Evolutionary conservation across 2,329 filamentous ascomycete species (phyloP).

Genomic region (Fusarium burgessii): DNA sequence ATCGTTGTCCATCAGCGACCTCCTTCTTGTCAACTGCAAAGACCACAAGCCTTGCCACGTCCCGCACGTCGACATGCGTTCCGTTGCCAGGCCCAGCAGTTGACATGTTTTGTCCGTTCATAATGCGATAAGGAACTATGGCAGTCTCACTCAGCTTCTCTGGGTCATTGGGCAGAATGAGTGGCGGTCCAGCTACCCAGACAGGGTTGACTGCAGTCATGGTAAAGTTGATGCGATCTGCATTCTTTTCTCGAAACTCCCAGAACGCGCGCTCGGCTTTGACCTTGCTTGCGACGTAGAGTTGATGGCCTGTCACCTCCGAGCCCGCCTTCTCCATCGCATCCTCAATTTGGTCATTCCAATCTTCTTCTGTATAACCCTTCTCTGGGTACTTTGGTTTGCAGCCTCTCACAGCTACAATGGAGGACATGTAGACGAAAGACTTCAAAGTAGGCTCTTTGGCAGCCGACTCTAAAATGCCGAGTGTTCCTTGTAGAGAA

Average conservation of each 20-base stretch:
- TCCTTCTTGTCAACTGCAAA: slow-evolving; percentile 9
- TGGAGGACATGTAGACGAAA: slow-evolving; percentile 17
- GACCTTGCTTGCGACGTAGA: slow-evolving; percentile 20
- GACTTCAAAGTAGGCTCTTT: background rate
- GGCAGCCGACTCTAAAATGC: background rate
- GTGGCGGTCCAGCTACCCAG: slow-evolving; percentile 14
- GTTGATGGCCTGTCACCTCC: slow-evolving; percentile 9
- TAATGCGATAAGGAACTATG: slow-evolving; percentile 15
- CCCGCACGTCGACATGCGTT: slow-evolving; percentile 23
- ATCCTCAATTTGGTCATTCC: slow-evolving; percentile 23
- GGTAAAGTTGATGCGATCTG: background rate
- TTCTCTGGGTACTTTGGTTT: background rate
- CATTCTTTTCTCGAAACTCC: slow-evolving; percentile 1
- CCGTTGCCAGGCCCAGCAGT: slow-evolving; percentile 10
- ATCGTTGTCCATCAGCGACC: slow-evolving; percentile 17
- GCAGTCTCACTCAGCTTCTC: slow-evolving; percentile 28
- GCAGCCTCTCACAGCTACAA: slow-evolving; percentile 4
- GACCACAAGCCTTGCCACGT: slow-evolving; percentile 15
- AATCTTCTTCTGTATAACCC: slow-evolving; percentile 18
- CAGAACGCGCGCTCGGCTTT: slow-evolving; percentile 27
- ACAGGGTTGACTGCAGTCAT: slow-evolving; percentile 26
- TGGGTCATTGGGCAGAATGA: slow-evolving; percentile 10
- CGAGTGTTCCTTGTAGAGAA: slow-evolving; percentile 12
- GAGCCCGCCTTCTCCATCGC: background rate
- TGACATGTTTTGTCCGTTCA: slow-evolving; percentile 15